These are phyloP conservation scores for Hanseniaspora occidentalis DNA, from an alignment of 805 yeast species.

Conservation along the genomic window DNA sequence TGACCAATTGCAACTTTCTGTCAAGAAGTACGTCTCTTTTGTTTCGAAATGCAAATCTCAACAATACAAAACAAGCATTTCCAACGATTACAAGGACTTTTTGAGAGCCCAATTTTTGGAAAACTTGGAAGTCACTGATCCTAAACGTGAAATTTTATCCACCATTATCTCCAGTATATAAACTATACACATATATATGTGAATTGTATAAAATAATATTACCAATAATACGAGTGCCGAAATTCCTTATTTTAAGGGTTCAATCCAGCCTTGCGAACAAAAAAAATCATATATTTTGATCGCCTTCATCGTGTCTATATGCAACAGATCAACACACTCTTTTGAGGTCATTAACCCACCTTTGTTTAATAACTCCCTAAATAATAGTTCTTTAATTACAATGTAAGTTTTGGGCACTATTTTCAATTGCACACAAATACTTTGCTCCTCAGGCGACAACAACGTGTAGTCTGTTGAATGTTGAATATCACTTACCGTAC, in stretches of 20 bases:
- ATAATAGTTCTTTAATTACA: constrained; percentile 80
- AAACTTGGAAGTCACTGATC: constrained; percentile 17
- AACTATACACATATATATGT: not conserved
- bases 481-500: constrained; percentile 52
- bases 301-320: constrained; percentile 79
- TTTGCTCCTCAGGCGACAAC: constrained; percentile 78
- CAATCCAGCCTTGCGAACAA: constrained; percentile 80
- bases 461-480: constrained; percentile 75
- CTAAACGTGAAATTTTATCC: constrained; percentile 19
- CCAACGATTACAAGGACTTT: constrained; percentile 21
- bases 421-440: constrained; percentile 69
- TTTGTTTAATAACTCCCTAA: constrained; percentile 73
- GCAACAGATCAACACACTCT: constrained; percentile 70
- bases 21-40: constrained; percentile 58
- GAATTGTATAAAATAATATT: not conserved
- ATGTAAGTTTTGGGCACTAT: constrained; percentile 88
- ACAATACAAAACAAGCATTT: constrained; percentile 24
- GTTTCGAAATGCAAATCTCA: constrained; percentile 29
- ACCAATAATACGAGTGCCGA: not conserved
- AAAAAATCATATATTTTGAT: constrained; percentile 86
- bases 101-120: constrained; percentile 25
- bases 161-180: constrained; percentile 12
- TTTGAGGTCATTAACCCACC: constrained; percentile 78
- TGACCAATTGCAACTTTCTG: constrained; percentile 50
- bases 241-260: constrained; percentile 5